Evolutionary conservation across 106 monocot genomes (phyloP).

Genomic region (Ottelia alismoides): DNA sequence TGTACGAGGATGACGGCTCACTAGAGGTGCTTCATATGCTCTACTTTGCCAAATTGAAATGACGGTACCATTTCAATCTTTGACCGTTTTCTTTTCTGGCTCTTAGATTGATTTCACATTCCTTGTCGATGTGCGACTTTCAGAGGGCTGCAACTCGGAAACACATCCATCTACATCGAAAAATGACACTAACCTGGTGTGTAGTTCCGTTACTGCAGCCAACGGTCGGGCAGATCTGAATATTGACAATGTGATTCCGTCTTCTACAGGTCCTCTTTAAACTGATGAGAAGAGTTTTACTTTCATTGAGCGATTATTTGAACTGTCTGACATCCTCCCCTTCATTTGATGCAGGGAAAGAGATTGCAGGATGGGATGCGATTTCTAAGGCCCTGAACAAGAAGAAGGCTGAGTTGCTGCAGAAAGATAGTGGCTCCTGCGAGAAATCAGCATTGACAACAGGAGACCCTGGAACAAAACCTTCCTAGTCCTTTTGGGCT

Average conservation of each 20-base stretch:
- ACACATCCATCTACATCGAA: too few relatives aligned
- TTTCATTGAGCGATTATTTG: constrained; percentile 1
- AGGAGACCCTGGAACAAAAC: constrained; percentile 7
- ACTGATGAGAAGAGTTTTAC: neutral
- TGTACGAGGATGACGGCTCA: constrained; percentile 83
- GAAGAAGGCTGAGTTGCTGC: constrained; percentile 33
- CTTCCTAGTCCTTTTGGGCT: constrained; percentile 12
- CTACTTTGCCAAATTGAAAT: neutral
- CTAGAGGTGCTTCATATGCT: constrained; percentile 44
- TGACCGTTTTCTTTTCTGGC: neutral
- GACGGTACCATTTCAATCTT: neutral
- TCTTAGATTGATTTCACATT: constrained; percentile 61
- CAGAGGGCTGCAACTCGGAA: constrained; percentile 16
- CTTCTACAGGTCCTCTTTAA: constrained; percentile 3
- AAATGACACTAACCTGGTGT: too few relatives aligned
- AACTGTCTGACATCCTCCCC: neutral
- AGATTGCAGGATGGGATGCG: constrained; percentile 30
- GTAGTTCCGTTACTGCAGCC: too few relatives aligned
- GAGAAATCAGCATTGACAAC: constrained; percentile 15
- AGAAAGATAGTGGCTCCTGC: constrained; percentile 22
- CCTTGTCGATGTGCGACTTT: constrained; percentile 65
- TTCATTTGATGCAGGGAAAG: constrained; percentile 3
- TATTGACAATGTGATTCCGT: constrained; percentile 1
- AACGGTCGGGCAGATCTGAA: neutral
- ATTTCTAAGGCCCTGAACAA: constrained; percentile 20